Percentiles rank a stretch among this genome's conserved stretches.
These are phyloP conservation scores for Hemerocallis citrina DNA, from an alignment of 106 monocot species.

Conservation along the genomic window DNA sequence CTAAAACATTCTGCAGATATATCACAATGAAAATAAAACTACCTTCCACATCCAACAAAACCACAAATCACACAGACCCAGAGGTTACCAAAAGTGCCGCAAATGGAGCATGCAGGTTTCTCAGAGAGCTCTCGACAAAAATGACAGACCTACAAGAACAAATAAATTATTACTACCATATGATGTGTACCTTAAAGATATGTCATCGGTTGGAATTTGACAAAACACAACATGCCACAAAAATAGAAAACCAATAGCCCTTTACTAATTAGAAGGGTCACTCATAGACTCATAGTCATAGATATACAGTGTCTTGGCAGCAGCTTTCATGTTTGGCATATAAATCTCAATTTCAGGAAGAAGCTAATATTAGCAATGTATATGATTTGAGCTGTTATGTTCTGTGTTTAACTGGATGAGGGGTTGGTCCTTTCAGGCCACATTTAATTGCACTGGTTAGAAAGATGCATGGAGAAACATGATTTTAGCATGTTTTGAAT, in stretches of 20 bases:
- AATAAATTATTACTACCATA: not conserved
- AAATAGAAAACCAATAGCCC: not conserved
- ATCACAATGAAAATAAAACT: slow-evolving; percentile 4
- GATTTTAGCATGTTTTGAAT: too few species aligned
- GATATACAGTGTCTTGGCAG: not conserved
- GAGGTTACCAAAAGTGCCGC: slow-evolving; percentile 66
- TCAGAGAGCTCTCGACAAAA: slow-evolving; percentile 67
- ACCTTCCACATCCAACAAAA: slow-evolving; percentile 99
- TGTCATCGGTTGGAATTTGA: not conserved
- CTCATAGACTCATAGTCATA: not conserved
- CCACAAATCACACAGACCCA: slow-evolving; percentile 98
- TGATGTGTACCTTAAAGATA: not conserved
- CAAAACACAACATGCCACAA: not conserved
- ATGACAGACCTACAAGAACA: slow-evolving; percentile 62
- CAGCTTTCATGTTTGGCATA: not conserved
- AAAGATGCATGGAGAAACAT: too few species aligned
- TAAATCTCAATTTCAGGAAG: not conserved
- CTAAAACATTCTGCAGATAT: not conserved
- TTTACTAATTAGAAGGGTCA: not conserved
- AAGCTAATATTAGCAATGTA: too few species aligned
- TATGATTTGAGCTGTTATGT: too few species aligned
- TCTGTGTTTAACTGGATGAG: not conserved
- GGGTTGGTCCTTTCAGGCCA: too few species aligned
- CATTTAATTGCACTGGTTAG: too few species aligned
- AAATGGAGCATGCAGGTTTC: slow-evolving; percentile 74